Evolutionary conservation across 176 grass and related monocot genomes (phyloP), one percentile per base, ranked within the genome.

Genomic region (Thinopyrum elongatum): DNA sequence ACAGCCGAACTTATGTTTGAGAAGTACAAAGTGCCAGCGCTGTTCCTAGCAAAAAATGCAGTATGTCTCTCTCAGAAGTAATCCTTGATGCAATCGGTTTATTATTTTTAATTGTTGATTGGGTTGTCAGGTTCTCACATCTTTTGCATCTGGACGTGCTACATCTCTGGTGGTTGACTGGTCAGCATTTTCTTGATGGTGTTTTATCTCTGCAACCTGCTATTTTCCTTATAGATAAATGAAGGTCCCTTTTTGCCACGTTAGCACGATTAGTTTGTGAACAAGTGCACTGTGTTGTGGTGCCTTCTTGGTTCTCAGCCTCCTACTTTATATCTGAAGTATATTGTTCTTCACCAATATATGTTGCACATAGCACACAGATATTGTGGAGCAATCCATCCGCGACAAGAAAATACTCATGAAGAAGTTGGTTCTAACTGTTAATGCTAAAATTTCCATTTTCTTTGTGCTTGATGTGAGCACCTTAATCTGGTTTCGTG

Each of bases 1-100:
- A 92, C 92, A 65, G 97, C 94, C 31, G 97, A 99, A 86, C 84
- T 99, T 88, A 93, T 99, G 97, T 99, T 99, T 89, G 97, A 99
- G 88, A 94, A 85, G 49, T 99, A 99, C 83, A 97, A 99, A 90
- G 94, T 99, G 76, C 97, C 97, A 21, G 97, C 97, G 4, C 65
- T 99, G 33, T 99, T 99, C 83, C 84, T 99, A 78, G 97, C 97
- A 0, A 99, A 94, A 93, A 99, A 99, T 94, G 97, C 97, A 62
- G 97, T 99, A 99, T 88, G 90, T 67, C 78, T 83, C 80, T 82
- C 47, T 89, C 65, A 72, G 62, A 76, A 77, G 42, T 27, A 39
- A 82, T 71, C 22, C 31, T 79, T 92, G 14, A 66, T 58, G 35
- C n/a, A 74, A 23, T 78, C 34, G 73, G 33, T 87, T 91, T 63